Base-by-base conservation (phyloP, 106 monocot genomes). In the Iris macrosiphon region DNA sequence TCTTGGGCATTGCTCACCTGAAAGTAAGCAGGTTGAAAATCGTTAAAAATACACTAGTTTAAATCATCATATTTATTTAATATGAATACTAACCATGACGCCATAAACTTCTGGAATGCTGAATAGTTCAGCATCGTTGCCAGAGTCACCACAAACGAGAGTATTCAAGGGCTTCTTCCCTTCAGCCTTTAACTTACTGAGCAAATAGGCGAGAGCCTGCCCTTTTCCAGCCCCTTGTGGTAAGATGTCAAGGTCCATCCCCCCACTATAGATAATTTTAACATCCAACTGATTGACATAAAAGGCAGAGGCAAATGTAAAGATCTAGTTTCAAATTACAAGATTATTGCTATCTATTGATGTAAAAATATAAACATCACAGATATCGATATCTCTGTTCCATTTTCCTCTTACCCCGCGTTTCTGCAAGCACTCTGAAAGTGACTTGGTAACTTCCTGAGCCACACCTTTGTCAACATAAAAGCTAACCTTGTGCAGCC, bases 1-100 rank as follows among this genome's bases (percentile, higher is more conserved):
- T 95, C 89, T 71, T 95, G 94, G 8, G 94, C 94, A 70, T 95
- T 95, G 69, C 71, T 85, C 19, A 95, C 94, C 94, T 95, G 59
- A 28, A 65, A 56, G 45, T 29, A 39, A 19, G 21, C 6, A 61
- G 31, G 44, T 22, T 16, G 33, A 19, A 17, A 3, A 28, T 40
- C 7, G 3, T 23, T 16, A 35, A 26, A 38, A 61, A 20, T 6
- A 52, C 51, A 29, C 5, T n/a, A n/a, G n/a, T n/a, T n/a, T n/a
- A n/a, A n/a, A n/a, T n/a, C n/a, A n/a, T n/a, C n/a, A n/a, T n/a
- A n/a, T n/a, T n/a, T n/a, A n/a, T n/a, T n/a, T n/a, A n/a, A n/a
- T n/a, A n/a, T 2, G 5, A 35, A 55, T 55, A 84, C 87, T 49
- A 10, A 88, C 93, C 88, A 94, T 89, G 24, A 89, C 88, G 51